Base-by-base conservation (phyloP, 2,329 filamentous ascomycete genomes). In the Colletotrichum salicis region DNA sequence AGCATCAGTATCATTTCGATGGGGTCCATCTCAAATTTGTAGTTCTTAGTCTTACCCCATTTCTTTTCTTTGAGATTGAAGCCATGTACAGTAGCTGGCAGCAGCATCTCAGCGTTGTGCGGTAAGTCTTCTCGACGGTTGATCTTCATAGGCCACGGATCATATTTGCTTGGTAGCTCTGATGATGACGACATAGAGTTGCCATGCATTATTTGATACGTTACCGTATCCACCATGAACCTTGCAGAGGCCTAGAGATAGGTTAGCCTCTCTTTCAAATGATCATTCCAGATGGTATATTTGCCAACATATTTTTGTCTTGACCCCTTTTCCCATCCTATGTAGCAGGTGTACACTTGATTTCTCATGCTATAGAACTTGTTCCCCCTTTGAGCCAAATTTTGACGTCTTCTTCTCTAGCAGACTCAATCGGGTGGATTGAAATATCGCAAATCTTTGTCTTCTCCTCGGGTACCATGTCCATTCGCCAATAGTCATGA, bases 191-290 rank as follows among this genome's bases (percentile, higher is more conserved):
- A 12, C 15, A 8, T n/a, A 2, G 64, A 29, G 27, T 29, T 2
- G 1, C 11, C 12, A 31, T 69, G 31, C 52, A 69, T 56, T 6
- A 51, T 41, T 1, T 33, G 29, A 12, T 59, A 65, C 0, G 67
- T 69, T 11, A 41, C 35, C 3, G 54, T 41, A 19, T 64, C 60
- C 4, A 69, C 10, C 67, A 69, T 59, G 55, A 69, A 69, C 19
- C 67, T 64, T n/a, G 54, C 60, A 7, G 19, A 27, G 3, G 27
- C 5, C 31, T 33, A 12, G 2, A 7, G 6, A 2, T 7, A 2
- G 29, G 4, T 67, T 22, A 61, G 56, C 31, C 2, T 13, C 19
- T 5, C n/a, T 5, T 13, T 35, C 33, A 35, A 12, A 3, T 35
- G 33, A 4, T 12, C 11, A 35, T 4, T 35, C 5, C 13, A 0